These are phyloP conservation scores for Filobasidium uniguttulatum DNA, from an alignment of 1,284 basidiomycete genomes.

Conservation along the genomic window DNA sequence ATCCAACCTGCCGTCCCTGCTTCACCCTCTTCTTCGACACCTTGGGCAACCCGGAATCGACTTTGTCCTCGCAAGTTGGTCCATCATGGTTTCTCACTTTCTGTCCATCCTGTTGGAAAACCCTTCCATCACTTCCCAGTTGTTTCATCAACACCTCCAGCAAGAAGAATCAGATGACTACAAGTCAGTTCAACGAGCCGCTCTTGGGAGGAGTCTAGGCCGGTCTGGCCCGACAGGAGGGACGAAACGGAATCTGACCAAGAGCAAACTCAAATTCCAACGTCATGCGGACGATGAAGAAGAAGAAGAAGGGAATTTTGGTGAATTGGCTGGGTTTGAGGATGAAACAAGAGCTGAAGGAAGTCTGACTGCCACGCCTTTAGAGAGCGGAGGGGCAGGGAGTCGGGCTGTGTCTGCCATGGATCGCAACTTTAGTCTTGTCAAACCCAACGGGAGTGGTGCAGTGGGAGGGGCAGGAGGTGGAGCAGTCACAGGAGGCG, in stretches of 20 bases:
- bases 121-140: neutral
- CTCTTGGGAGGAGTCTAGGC: no score
- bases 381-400: neutral
- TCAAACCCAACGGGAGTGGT: neutral
- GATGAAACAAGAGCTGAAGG: neutral
- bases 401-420: neutral
- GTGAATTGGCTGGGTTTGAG: neutral
- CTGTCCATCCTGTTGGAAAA: neutral
- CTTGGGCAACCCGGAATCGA: neutral
- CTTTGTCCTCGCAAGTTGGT: neutral
- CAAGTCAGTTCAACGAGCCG: neutral
- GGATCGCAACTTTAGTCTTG: neutral
- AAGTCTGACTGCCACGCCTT: neutral
- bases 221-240: no score
- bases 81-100: neutral
- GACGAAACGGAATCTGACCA: no score
- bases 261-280: no score
- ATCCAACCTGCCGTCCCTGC: neutral
- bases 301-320: neutral
- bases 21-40: neutral
- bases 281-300: no score
- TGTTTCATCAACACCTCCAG: neutral
- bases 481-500: no score
- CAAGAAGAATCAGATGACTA: neutral
- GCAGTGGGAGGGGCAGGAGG: no score